phyloP scores from a whole-genome alignment of 139 green algal genomes.

The Gonium pectorale region DNA sequence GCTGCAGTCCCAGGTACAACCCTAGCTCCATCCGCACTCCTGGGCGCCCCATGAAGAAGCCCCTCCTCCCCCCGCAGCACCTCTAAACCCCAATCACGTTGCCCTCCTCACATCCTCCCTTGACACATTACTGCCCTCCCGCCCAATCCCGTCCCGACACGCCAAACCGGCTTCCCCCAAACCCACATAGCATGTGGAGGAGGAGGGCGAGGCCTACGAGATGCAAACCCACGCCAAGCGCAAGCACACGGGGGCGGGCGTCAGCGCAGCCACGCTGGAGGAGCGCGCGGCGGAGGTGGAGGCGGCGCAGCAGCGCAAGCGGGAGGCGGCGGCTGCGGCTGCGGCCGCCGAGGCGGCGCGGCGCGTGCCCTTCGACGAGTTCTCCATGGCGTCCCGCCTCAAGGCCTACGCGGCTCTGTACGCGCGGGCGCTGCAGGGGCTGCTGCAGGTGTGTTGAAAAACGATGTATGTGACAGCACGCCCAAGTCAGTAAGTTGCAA shows the following conservation, averaged over 20 bases:
- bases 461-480: too few species aligned
- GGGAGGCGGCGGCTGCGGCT: not conserved
- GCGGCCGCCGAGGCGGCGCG: not conserved
- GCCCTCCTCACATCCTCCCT: too few species aligned
- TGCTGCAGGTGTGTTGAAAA: slow-evolving; percentile 28
- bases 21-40: too few species aligned
- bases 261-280: not conserved
- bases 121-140: too few species aligned
- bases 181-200: not conserved
- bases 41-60: too few species aligned
- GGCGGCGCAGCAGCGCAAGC: too few species aligned
- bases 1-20: not conserved
- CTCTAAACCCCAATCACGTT: too few species aligned
- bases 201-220: not conserved
- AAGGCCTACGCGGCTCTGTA: slow-evolving; percentile 18
- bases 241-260: not conserved
- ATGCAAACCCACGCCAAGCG: slow-evolving; percentile 17
- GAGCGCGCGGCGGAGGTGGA: not conserved
- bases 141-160: not conserved
- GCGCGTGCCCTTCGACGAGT: not conserved
- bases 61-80: too few species aligned
- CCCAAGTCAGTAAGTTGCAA: too few species aligned
- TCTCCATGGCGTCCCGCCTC: not conserved
- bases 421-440: slow-evolving; percentile 9
- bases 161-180: not conserved